Evolutionary conservation across 139 green algal genomes (phyloP).

Genomic region (Zygnema cylindricum): DNA sequence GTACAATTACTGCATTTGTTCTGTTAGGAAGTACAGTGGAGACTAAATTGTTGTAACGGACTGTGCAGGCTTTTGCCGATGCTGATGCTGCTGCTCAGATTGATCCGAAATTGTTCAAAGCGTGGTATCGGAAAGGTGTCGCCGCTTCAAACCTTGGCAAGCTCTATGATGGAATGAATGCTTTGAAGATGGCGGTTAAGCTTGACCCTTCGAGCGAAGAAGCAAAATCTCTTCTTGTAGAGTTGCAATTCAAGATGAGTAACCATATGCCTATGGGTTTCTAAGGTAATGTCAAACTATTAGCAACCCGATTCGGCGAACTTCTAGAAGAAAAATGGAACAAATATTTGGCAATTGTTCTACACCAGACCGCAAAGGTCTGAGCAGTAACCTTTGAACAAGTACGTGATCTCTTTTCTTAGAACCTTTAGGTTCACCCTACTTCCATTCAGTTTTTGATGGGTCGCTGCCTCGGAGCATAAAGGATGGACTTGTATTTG

Average conservation of each 20-base stretch:
- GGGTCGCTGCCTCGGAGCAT: too few relatives aligned
- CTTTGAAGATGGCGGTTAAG: conserved; percentile 1
- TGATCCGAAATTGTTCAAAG: conserved; percentile 35
- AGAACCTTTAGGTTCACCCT: too few relatives aligned
- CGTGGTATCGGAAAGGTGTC: conserved; percentile 39
- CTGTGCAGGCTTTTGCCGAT: conserved; percentile 21
- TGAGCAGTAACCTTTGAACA: too few relatives aligned
- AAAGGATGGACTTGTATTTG: too few relatives aligned
- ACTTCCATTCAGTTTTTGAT: too few relatives aligned
- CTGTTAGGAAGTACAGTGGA: background rate
- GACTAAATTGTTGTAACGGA: background rate
- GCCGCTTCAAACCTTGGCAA: conserved; percentile 1
- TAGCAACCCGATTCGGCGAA: too few relatives aligned
- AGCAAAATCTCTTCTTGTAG: conserved; percentile 3
- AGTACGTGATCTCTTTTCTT: too few relatives aligned
- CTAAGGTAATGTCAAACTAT: too few relatives aligned
- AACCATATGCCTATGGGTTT: too few relatives aligned
- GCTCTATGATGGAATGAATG: conserved; percentile 21
- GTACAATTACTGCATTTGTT: background rate
- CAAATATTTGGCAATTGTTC: too few relatives aligned
- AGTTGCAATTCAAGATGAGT: conserved; percentile 42
- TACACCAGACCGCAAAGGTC: too few relatives aligned
- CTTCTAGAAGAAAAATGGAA: too few relatives aligned
- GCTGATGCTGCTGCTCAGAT: conserved; percentile 21
- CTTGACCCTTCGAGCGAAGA: conserved; percentile 22